Conservation (phyloP, 805 yeast genomes). For the Yarrowia yakushimensis region DNA sequence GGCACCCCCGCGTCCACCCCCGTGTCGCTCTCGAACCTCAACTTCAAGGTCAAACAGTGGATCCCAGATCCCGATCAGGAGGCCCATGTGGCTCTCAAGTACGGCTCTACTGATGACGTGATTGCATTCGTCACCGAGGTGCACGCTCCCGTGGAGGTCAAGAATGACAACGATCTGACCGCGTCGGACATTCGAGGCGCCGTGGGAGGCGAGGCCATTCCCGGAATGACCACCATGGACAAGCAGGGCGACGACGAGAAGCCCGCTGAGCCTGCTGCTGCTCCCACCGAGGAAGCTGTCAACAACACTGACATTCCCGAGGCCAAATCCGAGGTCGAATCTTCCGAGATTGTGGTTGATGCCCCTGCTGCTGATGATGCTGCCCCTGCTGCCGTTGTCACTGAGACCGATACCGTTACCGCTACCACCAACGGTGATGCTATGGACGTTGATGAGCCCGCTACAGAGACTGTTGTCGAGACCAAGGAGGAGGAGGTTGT, state of each 20-base stretch:
- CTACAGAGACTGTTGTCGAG: neutral
- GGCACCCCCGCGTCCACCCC: constrained; percentile 26
- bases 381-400: neutral
- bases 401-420: neutral
- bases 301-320: neutral
- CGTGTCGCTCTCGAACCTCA: constrained; percentile 24
- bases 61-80: constrained; percentile 27
- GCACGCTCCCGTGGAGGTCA: constrained; percentile 27
- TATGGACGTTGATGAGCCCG: neutral
- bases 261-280: constrained; percentile 24
- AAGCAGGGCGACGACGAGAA: constrained; percentile 29
- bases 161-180: constrained; percentile 38
- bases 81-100: constrained; percentile 28
- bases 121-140: constrained; percentile 42
- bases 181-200: constrained; percentile 55
- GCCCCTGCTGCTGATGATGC: neutral
- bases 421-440: neutral
- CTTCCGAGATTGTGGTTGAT: neutral
- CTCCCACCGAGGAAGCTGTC: constrained; percentile 26
- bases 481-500: neutral
- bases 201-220: constrained; percentile 49
- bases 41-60: constrained; percentile 40
- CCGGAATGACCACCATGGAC: constrained; percentile 40
- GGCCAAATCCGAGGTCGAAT: neutral
- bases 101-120: constrained; percentile 44